phyloP scores from a whole-genome alignment of 805 yeast species.

The Cyberlindnera petersonii region DNA sequence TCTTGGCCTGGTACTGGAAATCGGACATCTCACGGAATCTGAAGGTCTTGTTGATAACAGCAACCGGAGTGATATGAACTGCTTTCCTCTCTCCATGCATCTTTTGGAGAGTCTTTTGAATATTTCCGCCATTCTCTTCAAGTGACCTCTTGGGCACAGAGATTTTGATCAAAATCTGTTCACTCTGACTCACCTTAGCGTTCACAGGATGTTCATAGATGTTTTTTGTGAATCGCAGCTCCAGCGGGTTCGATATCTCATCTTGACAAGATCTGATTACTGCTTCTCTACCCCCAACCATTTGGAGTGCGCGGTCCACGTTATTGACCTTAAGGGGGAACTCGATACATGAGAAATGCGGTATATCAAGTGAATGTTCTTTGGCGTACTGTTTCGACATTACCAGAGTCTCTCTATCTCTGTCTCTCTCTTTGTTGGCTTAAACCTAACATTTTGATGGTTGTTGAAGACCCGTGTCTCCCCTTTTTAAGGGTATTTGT shows the following conservation, averaged over 20 bases:
- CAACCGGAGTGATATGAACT: slow-evolving; percentile 54
- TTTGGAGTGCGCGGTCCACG: slow-evolving; percentile 54
- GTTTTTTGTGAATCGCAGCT: slow-evolving; percentile 35
- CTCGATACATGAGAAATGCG: slow-evolving; percentile 72
- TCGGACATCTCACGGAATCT: slow-evolving; percentile 85
- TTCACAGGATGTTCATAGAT: slow-evolving; percentile 58
- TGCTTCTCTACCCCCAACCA: slow-evolving; percentile 60
- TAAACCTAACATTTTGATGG: too few relatives aligned
- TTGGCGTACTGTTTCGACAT: slow-evolving; percentile 39
- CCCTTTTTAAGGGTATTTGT: neutral
- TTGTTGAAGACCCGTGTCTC: too few relatives aligned
- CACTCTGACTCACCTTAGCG: slow-evolving; percentile 48
- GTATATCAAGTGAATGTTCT: slow-evolving; percentile 63
- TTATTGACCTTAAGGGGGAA: slow-evolving; percentile 70
- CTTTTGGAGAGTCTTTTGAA: slow-evolving; percentile 39
- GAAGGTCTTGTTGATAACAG: slow-evolving; percentile 62
- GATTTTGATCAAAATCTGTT: slow-evolving; percentile 55
- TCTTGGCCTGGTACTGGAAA: slow-evolving; percentile 68
- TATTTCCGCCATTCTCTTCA: slow-evolving; percentile 37
- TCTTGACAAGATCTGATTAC: slow-evolving; percentile 31
- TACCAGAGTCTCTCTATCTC: neutral
- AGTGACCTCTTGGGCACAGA: slow-evolving; percentile 54
- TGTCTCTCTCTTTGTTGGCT: neutral
- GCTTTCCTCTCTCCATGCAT: slow-evolving; percentile 29
- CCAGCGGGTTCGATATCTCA: slow-evolving; percentile 33